Base-by-base conservation (phyloP, 352 stramenopile genomes). In the Globisporangium cystogenes region DNA sequence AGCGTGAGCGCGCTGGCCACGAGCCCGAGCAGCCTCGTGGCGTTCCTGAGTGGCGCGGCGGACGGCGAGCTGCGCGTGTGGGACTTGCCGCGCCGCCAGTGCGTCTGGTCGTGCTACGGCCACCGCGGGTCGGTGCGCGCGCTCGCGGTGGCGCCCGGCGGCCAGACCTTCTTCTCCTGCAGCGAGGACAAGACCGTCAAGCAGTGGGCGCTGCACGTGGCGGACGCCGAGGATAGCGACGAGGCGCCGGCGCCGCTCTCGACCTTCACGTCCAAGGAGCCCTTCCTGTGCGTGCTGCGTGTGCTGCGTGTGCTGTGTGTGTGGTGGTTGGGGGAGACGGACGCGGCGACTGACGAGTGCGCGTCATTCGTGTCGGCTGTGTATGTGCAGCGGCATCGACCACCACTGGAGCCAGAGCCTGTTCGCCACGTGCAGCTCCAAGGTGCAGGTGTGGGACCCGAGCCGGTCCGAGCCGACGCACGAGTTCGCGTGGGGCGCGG, bases 381-480 rank as follows among this genome's bases (percentile, higher is more conserved):
- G 21, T 48, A 14, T 55, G 36, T 93, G 96, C 56, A 98, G 96
- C 62, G 96, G 87, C 15, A 97, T 99, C 47, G 96, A 99, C 70
- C 96, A 99, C 76, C 95, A 99, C 63, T 99, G 95, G 95, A 87
- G 67, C 53, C 83, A 98, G 53, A 73, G 84, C 41, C 74, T 94
- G 53, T 98, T 98, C 57, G 89, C 86, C 16, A 96, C 89, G n/a
- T 96, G 87, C 63, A 86, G 82, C 48, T 93, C 84, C 31, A 76
- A 96, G 52, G 95, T 99, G 27, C 86, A 98, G 61, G 76, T 99
- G 15, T 99, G 97, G 97, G 89, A 98, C 64, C 85, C 91, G 7
- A 79, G 86, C 43, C 85, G 97, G 29, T 91, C 87, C 39, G 86
- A 96, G 42, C 96, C 97, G 8, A 95, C 98, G 37, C 90, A 98